Conservation (phyloP, 108 stramenopile species). For the Nitzschia sp. region DNA sequence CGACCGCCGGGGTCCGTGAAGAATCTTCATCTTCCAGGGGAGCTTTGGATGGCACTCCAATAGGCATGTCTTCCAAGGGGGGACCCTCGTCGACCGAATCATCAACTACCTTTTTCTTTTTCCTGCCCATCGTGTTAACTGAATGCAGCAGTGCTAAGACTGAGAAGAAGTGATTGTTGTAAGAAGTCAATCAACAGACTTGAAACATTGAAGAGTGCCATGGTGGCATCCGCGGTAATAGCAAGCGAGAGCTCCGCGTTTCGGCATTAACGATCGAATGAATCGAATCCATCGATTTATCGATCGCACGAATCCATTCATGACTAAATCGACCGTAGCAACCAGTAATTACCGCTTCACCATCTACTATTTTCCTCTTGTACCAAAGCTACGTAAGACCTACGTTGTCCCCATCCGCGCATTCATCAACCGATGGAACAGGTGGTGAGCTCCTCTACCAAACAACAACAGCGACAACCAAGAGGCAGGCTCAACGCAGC, state of each 20-base stretch:
- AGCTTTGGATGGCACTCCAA: background rate
- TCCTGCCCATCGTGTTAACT: slow-evolving; percentile 41
- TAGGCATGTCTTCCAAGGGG: background rate
- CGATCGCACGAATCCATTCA: too few species aligned
- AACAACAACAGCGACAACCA: background rate
- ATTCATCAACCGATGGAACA: slow-evolving; percentile 2
- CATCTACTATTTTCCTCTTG: slow-evolving; percentile 13
- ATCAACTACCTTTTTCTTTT: slow-evolving; percentile 40
- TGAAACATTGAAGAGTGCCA: too few species aligned
- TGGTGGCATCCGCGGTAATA: too few species aligned
- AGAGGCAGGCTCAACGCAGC: background rate
- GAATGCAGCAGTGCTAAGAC: background rate
- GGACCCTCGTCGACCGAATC: slow-evolving; percentile 5
- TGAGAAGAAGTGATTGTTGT: too few species aligned
- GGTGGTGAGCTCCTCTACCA: too few species aligned
- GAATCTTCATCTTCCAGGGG: background rate
- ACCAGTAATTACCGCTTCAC: slow-evolving; percentile 15
- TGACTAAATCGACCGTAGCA: too few species aligned
- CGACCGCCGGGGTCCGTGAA: background rate
- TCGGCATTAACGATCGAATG: too few species aligned
- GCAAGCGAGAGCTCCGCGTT: too few species aligned
- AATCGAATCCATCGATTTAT: too few species aligned
- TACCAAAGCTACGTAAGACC: background rate
- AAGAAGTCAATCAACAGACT: too few species aligned
- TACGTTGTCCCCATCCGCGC: slow-evolving; percentile 7